phyloP scores from a whole-genome alignment of 73 alveolate genomes.

The Uronychia setigera region DNA sequence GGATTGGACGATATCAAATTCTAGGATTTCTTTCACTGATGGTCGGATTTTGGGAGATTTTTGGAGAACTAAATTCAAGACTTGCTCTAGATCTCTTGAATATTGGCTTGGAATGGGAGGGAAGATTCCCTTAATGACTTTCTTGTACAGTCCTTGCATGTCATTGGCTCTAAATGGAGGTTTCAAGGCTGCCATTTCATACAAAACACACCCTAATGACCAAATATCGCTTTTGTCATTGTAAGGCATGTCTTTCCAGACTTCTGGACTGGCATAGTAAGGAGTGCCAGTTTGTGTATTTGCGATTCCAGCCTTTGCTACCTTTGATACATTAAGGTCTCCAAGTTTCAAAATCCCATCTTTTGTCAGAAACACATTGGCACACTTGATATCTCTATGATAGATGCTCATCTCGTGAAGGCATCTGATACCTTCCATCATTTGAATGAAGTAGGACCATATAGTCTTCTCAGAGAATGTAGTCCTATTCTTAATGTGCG shows the following conservation, averaged over 20 bases:
- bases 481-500: slow-evolving; percentile 12
- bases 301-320: slow-evolving; percentile 56
- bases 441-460: slow-evolving; percentile 9
- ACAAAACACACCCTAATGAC: slow-evolving; percentile 92
- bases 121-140: slow-evolving; percentile 84
- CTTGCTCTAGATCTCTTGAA: slow-evolving; percentile 75
- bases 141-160: slow-evolving; percentile 83
- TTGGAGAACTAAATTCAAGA: slow-evolving; percentile 67
- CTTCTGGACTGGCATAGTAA: slow-evolving; percentile 77
- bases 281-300: slow-evolving; percentile 53
- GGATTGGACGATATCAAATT: slow-evolving; percentile 13
- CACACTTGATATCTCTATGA: slow-evolving; percentile 47
- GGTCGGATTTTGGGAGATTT: slow-evolving; percentile 87
- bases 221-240: slow-evolving; percentile 93
- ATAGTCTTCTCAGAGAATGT: slow-evolving; percentile 19
- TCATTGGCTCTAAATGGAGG: slow-evolving; percentile 93
- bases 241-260: slow-evolving; percentile 94
- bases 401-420: slow-evolving; percentile 29
- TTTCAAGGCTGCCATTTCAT: slow-evolving; percentile 86
- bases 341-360: slow-evolving; percentile 41
- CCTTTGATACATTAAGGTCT: slow-evolving; percentile 44
- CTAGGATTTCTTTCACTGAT: slow-evolving; percentile 69
- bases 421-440: slow-evolving; percentile 30
- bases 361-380: slow-evolving; percentile 41
- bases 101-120: slow-evolving; percentile 78